A percentile compares a stretch with the other conserved stretches of the same genome.
Conservation (phyloP, 2,329 filamentous ascomycete species). For the Salinomyces thailandicus region DNA sequence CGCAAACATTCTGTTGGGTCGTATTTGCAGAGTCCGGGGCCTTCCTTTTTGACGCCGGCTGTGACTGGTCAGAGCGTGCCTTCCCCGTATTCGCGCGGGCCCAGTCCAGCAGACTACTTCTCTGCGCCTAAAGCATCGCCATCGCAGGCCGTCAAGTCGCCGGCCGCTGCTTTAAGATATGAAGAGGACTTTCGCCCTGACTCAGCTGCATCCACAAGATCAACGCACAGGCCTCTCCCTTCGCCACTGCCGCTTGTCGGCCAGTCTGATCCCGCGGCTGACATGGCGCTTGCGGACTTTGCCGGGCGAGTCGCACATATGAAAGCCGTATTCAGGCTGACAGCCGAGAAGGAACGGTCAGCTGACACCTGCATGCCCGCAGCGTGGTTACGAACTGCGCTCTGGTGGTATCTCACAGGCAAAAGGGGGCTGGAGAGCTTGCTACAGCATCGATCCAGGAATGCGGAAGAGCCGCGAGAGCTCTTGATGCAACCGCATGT, state of each 20-base stretch:
- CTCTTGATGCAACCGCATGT: slow-evolving; percentile 64
- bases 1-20: background rate
- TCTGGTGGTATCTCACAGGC: slow-evolving; percentile 87
- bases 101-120: slow-evolving; percentile 14
- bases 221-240: slow-evolving; percentile 13
- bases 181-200: slow-evolving; percentile 14
- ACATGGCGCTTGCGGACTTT: slow-evolving; percentile 62
- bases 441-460: slow-evolving; percentile 44
- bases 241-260: slow-evolving; percentile 13
- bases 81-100: slow-evolving; percentile 10
- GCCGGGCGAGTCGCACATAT: slow-evolving; percentile 60
- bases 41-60: slow-evolving; percentile 6
- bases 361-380: slow-evolving; percentile 49
- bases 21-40: slow-evolving; percentile 9
- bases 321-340: slow-evolving; percentile 63
- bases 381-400: slow-evolving; percentile 55
- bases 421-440: slow-evolving; percentile 63
- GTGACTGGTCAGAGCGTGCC: slow-evolving; percentile 6
- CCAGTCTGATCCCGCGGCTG: slow-evolving; percentile 35
- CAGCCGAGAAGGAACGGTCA: slow-evolving; percentile 63
- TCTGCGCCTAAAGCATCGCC: slow-evolving; percentile 6
- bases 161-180: slow-evolving; percentile 11
- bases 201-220: slow-evolving; percentile 13
- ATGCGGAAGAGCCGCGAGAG: slow-evolving; percentile 37
- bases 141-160: slow-evolving; percentile 8